Evolutionary conservation across 441 rosid genomes (phyloP).

Genomic region (Erodium texanum): DNA sequence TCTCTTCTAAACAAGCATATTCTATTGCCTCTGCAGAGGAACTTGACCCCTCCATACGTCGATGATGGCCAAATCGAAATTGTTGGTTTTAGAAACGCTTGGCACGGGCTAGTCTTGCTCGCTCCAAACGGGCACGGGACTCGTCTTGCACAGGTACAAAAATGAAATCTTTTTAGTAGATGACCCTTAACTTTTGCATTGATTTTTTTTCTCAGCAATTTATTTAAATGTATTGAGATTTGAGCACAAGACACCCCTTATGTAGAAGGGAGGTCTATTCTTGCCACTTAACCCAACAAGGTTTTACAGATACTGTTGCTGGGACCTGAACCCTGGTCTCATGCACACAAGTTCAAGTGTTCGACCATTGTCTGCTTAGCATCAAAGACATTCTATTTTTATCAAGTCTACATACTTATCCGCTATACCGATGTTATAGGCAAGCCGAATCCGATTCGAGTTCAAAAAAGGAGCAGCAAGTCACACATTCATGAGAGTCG

Average conservation of each 20-base stretch:
- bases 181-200: background rate
- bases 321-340: too few species aligned
- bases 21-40: slow-evolving; percentile 39
- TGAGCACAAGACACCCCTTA: too few species aligned
- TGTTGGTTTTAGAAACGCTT: slow-evolving; percentile 93
- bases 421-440: slow-evolving; percentile 29
- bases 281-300: too few species aligned
- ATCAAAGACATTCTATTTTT: too few species aligned
- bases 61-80: slow-evolving; percentile 85
- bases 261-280: too few species aligned
- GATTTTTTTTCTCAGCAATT: too few species aligned
- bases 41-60: slow-evolving; percentile 69
- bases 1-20: background rate
- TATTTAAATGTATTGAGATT: too few species aligned
- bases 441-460: slow-evolving; percentile 70
- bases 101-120: slow-evolving; percentile 84
- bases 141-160: slow-evolving; percentile 78
- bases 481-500: slow-evolving; percentile 86
- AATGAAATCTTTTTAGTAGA: background rate
- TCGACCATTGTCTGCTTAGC: too few species aligned
- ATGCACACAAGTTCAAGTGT: too few species aligned
- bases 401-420: too few species aligned
- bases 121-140: slow-evolving; percentile 92
- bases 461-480: slow-evolving; percentile 67
- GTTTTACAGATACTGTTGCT: too few species aligned